A percentile compares a stretch with the other conserved stretches of the same genome.
Conservation (phyloP, 495 filamentous ascomycete species). For the Aspergillus sparsus region DNA sequence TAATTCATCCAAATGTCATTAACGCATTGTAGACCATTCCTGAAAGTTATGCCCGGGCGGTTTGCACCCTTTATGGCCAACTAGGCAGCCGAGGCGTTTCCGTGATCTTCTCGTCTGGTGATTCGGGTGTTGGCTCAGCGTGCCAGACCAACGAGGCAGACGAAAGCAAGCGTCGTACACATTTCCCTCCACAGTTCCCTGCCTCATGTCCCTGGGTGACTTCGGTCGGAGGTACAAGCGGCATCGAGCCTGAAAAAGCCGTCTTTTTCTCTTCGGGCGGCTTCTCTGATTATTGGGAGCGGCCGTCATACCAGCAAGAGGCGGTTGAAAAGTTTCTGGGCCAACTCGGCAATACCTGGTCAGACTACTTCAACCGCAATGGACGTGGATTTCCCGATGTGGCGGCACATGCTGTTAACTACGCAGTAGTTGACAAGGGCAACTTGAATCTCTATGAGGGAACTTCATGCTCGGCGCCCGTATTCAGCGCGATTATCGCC, state of each 20-base stretch:
- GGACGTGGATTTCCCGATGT: slow-evolving; percentile 77
- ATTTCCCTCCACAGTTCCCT: slow-evolving; percentile 71
- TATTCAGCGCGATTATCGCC: slow-evolving; percentile 62
- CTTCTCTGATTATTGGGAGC: slow-evolving; percentile 65
- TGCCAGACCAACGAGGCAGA: slow-evolving; percentile 68
- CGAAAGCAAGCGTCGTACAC: slow-evolving; percentile 52
- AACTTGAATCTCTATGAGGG: slow-evolving; percentile 54
- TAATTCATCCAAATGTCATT: background rate
- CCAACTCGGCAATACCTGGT: slow-evolving; percentile 46
- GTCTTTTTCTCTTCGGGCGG: slow-evolving; percentile 62
- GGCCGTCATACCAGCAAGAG: slow-evolving; percentile 60
- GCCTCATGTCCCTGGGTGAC: slow-evolving; percentile 74
- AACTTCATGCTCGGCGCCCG: slow-evolving; percentile 66
- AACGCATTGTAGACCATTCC: slow-evolving; percentile 59
- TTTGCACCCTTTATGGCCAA: slow-evolving; percentile 70
- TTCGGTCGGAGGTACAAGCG: slow-evolving; percentile 65
- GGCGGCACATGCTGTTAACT: slow-evolving; percentile 60
- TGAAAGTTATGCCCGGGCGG: slow-evolving; percentile 60
- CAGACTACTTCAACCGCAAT: slow-evolving; percentile 57
- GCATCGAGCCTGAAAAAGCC: slow-evolving; percentile 58
- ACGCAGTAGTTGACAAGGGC: slow-evolving; percentile 56
- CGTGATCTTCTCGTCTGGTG: slow-evolving; percentile 70
- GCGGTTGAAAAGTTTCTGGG: slow-evolving; percentile 60
- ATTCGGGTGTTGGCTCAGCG: slow-evolving; percentile 66
- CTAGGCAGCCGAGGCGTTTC: slow-evolving; percentile 76